Percentiles rank a stretch among this genome's conserved stretches.
phyloP scores from a whole-genome alignment of 768 basidiomycete genomes.

The Tremella fuciformis region DNA sequence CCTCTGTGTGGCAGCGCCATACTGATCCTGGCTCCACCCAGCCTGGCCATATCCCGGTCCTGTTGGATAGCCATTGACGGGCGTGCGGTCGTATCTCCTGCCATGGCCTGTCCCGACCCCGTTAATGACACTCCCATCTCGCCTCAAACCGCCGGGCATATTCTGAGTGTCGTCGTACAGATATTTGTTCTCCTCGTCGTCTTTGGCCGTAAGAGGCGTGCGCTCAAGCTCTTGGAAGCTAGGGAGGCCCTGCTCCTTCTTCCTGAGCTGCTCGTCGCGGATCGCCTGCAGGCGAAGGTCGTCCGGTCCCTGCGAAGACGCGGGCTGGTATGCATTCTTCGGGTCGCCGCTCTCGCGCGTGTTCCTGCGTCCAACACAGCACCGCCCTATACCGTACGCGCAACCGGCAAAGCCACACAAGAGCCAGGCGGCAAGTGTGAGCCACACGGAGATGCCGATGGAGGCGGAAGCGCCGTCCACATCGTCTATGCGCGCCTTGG shows the following conservation, averaged over 20 bases:
- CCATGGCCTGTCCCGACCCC: conserved; percentile 40
- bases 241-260: conserved; percentile 44
- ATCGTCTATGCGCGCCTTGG: conserved; percentile 74
- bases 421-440: conserved; percentile 48
- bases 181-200: conserved; percentile 40
- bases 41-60: neutral
- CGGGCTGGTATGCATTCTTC: conserved; percentile 13
- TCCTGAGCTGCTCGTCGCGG: conserved; percentile 34
- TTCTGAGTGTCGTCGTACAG: conserved; percentile 27
- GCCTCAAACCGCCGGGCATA: conserved; percentile 25
- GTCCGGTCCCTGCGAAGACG: conserved; percentile 33
- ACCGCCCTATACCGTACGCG: conserved; percentile 77
- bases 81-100: conserved; percentile 18
- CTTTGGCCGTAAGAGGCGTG: conserved; percentile 24
- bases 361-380: conserved; percentile 61
- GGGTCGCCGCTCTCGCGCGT: conserved; percentile 28
- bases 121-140: conserved; percentile 23
- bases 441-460: conserved; percentile 62
- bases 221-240: conserved; percentile 34
- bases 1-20: neutral
- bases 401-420: conserved; percentile 69
- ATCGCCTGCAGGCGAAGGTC: conserved; percentile 43
- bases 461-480: conserved; percentile 70
- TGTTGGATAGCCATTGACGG: conserved; percentile 10
- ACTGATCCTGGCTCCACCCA: neutral